These are phyloP conservation scores for Theobroma cacao DNA, from an alignment of 345 rosid genomes.

Conservation along the genomic window DNA sequence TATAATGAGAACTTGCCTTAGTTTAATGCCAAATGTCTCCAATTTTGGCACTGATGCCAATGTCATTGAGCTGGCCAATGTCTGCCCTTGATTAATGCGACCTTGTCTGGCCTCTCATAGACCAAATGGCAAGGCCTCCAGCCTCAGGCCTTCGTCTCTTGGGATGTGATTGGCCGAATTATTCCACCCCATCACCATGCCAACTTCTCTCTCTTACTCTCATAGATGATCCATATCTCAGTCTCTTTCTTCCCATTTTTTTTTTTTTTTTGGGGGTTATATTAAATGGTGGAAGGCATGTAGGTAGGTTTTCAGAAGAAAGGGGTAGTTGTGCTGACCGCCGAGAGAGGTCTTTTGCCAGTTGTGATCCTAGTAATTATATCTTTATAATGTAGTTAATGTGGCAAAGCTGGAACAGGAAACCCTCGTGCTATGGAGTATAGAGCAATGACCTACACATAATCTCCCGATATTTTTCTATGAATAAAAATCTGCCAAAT, in stretches of 20 bases:
- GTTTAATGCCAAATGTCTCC: constrained; percentile 19
- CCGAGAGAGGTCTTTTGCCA: background rate
- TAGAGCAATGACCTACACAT: no score
- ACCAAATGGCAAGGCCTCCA: constrained; percentile 16
- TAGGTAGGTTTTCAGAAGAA: background rate
- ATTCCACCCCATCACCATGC: background rate
- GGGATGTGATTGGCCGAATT: constrained; percentile 1
- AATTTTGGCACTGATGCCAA: constrained; percentile 26
- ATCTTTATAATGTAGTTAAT: background rate
- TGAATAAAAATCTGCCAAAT: background rate
- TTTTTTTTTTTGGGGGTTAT: background rate
- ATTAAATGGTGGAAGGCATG: background rate
- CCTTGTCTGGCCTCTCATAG: constrained; percentile 30
- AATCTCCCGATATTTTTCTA: no score
- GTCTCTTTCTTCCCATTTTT: background rate
- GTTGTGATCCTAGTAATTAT: background rate
- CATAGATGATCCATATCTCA: background rate
- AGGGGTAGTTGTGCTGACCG: background rate
- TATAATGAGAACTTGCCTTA: constrained; percentile 1
- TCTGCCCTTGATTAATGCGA: constrained; percentile 36
- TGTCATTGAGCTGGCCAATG: constrained; percentile 38
- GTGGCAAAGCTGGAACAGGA: background rate
- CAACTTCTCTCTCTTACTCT: background rate
- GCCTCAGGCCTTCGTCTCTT: background rate
- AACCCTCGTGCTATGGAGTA: no score